These are phyloP conservation scores for Suillus lakei DNA, from an alignment of 768 basidiomycete genomes.

Conservation along the genomic window DNA sequence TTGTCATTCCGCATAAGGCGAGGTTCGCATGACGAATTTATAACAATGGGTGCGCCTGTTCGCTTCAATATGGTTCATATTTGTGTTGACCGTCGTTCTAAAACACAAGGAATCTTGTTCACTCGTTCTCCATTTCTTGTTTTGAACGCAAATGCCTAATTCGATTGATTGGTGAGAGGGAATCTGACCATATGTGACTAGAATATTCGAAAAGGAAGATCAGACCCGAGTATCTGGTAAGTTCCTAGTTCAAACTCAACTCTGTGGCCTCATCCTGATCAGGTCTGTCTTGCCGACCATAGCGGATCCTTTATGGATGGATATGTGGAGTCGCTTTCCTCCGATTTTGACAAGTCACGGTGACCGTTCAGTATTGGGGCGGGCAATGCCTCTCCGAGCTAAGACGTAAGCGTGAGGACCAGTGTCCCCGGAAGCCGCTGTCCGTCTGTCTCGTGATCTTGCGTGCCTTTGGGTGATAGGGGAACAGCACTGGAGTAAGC, in stretches of 20 bases:
- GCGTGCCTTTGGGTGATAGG: background rate
- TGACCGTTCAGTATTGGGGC: slow-evolving; percentile 12
- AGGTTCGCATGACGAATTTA: background rate
- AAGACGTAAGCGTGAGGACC: slow-evolving; percentile 27
- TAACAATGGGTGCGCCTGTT: slow-evolving; percentile 9
- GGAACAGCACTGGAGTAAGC: background rate
- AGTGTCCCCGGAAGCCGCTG: background rate
- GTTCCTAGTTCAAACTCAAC: slow-evolving; percentile 41
- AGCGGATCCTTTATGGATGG: slow-evolving; percentile 27
- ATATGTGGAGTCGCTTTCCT: slow-evolving; percentile 26
- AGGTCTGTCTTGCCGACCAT: slow-evolving; percentile 29
- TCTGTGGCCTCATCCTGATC: slow-evolving; percentile 22
- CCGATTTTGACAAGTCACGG: slow-evolving; percentile 25
- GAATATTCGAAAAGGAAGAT: slow-evolving; percentile 37
- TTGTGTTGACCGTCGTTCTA: slow-evolving; percentile 4
- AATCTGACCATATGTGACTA: slow-evolving; percentile 27
- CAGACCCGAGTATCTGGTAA: slow-evolving; percentile 27
- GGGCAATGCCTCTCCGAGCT: slow-evolving; percentile 11
- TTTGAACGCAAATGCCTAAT: slow-evolving; percentile 22
- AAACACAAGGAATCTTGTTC: background rate
- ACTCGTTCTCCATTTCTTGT: background rate
- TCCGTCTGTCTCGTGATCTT: slow-evolving; percentile 5
- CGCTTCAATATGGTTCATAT: slow-evolving; percentile 2
- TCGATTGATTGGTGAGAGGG: slow-evolving; percentile 39
- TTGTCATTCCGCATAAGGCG: background rate